Conservation (phyloP, 495 filamentous ascomycete genomes). For the Melanomma pulvis-pyrius region DNA sequence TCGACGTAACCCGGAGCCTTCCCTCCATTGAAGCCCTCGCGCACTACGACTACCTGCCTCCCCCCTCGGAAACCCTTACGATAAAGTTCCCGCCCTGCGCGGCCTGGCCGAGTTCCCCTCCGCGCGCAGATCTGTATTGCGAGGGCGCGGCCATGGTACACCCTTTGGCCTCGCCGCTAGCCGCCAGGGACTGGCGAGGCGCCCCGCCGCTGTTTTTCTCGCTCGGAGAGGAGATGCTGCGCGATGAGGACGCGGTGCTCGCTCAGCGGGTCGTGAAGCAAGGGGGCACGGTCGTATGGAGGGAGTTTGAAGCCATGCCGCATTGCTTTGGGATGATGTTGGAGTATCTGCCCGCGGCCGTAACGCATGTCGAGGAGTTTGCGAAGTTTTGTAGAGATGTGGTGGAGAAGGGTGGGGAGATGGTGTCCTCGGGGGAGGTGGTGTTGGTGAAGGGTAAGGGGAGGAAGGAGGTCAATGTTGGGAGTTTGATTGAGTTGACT, state of each 20-base stretch:
- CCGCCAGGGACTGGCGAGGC: constrained; percentile 65
- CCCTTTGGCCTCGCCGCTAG: constrained; percentile 73
- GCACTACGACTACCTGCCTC: constrained; percentile 74
- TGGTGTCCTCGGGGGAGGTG: constrained; percentile 54
- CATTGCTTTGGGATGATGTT: constrained; percentile 78
- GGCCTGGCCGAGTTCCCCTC: constrained; percentile 74
- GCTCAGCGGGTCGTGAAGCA: constrained; percentile 61
- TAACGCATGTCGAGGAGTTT: constrained; percentile 59
- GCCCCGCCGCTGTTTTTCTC: constrained; percentile 71
- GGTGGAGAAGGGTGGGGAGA: constrained; percentile 41
- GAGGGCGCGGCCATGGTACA: constrained; percentile 66
- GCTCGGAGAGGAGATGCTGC: constrained; percentile 77
- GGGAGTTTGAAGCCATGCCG: constrained; percentile 86
- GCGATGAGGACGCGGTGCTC: constrained; percentile 69
- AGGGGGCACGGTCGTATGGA: constrained; percentile 66
- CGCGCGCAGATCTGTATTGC: constrained; percentile 69
- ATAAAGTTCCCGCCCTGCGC: constrained; percentile 56
- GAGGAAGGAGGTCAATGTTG: constrained; percentile 53
- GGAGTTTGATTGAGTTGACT: constrained; percentile 51
- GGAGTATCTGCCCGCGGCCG: constrained; percentile 50
- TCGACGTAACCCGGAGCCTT: constrained; percentile 72
- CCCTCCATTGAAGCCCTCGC: constrained; percentile 68
- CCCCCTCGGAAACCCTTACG: constrained; percentile 41
- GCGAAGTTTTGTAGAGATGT: constrained; percentile 56
- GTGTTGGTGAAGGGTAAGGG: constrained; percentile 55